Percentiles rank a stretch among this genome's conserved stretches.
Evolutionary conservation across 371 early-diverging fungal species (phyloP).

Genomic region (Gilbertella persicaria): DNA sequence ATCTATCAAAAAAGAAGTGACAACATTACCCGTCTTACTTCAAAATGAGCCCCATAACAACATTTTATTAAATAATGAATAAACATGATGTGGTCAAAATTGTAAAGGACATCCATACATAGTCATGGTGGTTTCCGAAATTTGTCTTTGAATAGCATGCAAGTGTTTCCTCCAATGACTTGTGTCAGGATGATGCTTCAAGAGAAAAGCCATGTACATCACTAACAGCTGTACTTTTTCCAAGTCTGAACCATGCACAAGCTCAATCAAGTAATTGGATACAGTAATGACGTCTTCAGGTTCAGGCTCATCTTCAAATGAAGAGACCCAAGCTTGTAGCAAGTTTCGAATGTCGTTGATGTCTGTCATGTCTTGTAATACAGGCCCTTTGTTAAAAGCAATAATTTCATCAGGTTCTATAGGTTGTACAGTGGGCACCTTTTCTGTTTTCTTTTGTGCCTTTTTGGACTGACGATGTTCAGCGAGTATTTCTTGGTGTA

Average conservation of each 20-base stretch:
- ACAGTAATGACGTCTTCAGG: conserved; percentile 38
- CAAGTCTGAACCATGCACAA: conserved; percentile 27
- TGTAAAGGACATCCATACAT: conserved; percentile 14
- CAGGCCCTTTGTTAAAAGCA: conserved; percentile 16
- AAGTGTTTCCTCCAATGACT: conserved; percentile 10
- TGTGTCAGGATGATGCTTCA: conserved; percentile 11
- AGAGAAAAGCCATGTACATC: no score
- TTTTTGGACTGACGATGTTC: conserved; percentile 4
- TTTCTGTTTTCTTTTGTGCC: neutral
- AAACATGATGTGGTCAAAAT: conserved; percentile 1
- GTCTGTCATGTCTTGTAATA: conserved; percentile 29
- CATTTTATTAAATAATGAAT: neutral
- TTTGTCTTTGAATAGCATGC: neutral
- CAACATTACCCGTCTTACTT: neutral
- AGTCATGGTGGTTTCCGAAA: neutral
- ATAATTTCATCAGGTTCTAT: neutral
- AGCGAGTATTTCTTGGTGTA: conserved; percentile 2
- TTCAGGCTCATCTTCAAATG: conserved; percentile 32
- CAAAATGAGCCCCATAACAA: neutral
- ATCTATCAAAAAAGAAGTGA: neutral
- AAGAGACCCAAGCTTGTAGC: conserved; percentile 31
- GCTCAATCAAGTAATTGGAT: conserved; percentile 24
- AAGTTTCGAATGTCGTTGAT: conserved; percentile 28
- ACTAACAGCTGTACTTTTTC: conserved; percentile 39
- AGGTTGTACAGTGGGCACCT: conserved; percentile 1